A percentile compares a stretch with the other conserved stretches of the same genome.
Evolutionary conservation across 495 filamentous ascomycete genomes (phyloP).

Genomic region (Bacidia gigantensis): DNA sequence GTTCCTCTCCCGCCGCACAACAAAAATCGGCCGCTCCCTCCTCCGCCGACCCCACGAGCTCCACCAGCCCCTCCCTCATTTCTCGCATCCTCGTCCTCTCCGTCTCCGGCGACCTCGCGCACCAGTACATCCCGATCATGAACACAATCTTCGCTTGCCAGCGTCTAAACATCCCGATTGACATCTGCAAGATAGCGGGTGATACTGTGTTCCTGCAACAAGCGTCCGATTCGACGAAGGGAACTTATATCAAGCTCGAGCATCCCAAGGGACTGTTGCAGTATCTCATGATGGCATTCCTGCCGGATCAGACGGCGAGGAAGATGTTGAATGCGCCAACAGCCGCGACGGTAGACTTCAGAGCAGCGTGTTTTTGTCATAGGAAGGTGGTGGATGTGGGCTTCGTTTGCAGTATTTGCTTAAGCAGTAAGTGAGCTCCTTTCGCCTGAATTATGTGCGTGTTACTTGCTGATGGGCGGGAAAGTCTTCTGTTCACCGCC

Average conservation of each 20-base stretch:
- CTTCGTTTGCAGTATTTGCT: constrained; percentile 88
- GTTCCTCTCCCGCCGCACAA: constrained; percentile 16
- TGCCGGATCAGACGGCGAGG: constrained; percentile 59
- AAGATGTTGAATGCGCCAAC: constrained; percentile 57
- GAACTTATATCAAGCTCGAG: constrained; percentile 65
- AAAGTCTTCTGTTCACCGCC: constrained; percentile 52
- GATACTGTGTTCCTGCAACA: constrained; percentile 91
- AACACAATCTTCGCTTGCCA: constrained; percentile 91
- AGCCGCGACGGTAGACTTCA: constrained; percentile 83
- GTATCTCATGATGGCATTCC: constrained; percentile 91
- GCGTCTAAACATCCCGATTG: constrained; percentile 72
- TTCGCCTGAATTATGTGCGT: not conserved
- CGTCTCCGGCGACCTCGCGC: constrained; percentile 64
- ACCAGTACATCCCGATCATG: constrained; percentile 96
- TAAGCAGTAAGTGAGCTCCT: constrained; percentile 50
- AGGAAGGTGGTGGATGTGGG: constrained; percentile 79
- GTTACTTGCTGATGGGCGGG: not conserved
- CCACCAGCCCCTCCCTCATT: constrained; percentile 34
- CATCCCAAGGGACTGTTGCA: constrained; percentile 60
- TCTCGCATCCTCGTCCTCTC: constrained; percentile 83
- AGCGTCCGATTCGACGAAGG: constrained; percentile 76
- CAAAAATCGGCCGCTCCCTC: constrained; percentile 19
- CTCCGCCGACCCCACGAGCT: constrained; percentile 20
- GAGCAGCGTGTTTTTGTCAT: constrained; percentile 96
- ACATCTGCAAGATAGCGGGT: constrained; percentile 73